Percentiles rank a stretch among this genome's conserved stretches.
These are phyloP conservation scores for Starmerella geochares DNA, from an alignment of 805 yeast species.

Conservation along the genomic window DNA sequence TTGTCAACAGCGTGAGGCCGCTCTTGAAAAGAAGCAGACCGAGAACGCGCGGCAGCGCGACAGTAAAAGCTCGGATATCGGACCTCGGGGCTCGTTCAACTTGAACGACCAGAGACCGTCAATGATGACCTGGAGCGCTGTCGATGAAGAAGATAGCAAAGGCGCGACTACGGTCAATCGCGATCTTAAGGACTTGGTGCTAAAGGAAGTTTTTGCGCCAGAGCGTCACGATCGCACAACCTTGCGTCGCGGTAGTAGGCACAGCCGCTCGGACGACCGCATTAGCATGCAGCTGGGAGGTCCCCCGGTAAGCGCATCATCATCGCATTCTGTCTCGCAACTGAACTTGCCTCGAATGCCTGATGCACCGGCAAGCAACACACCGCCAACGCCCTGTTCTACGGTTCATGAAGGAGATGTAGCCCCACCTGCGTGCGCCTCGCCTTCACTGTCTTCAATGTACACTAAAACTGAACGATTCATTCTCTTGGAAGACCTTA, in stretches of 20 bases:
- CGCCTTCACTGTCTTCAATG: not conserved
- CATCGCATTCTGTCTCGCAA: not conserved
- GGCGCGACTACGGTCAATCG: constrained; percentile 63
- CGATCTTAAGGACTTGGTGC: constrained; percentile 58
- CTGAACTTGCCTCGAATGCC: not conserved
- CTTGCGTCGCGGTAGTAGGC: not conserved
- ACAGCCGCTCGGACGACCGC: constrained; percentile 1
- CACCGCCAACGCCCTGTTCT: constrained; percentile 6
- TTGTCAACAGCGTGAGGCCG: constrained; percentile 7
- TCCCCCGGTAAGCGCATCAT: not conserved
- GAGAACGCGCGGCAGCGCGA: not conserved
- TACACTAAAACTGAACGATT: constrained; percentile 62
- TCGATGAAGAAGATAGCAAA: constrained; percentile 7
- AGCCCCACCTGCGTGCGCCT: not conserved
- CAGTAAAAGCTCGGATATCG: constrained; percentile 1
- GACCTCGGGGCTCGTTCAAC: constrained; percentile 24
- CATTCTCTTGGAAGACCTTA: constrained; percentile 79
- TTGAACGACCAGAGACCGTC: constrained; percentile 25
- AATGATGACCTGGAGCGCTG: constrained; percentile 19
- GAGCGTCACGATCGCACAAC: constrained; percentile 1
- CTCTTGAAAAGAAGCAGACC: not conserved
- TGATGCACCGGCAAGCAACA: not conserved
- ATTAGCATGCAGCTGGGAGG: not conserved
- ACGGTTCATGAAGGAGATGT: not conserved
- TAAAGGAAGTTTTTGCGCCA: constrained; percentile 64